Evolutionary conservation across 2,329 filamentous ascomycete species (phyloP), one percentile per base, ranked within the genome.

Genomic region (Talaromyces albobiverticillius): DNA sequence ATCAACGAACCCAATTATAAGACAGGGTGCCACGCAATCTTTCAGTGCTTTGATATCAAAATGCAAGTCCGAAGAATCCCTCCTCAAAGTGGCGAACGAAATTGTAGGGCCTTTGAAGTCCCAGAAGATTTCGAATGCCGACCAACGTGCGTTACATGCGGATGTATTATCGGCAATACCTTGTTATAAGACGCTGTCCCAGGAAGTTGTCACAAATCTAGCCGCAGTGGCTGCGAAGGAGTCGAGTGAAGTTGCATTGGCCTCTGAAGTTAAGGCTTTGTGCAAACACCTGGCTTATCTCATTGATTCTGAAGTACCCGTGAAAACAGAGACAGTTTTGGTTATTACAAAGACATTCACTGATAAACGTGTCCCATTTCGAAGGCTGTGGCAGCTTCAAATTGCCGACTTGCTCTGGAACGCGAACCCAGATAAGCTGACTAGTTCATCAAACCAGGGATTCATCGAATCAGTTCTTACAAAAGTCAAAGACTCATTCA

Each of bases 61-160:
- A 61, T 88, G 84, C 60, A 81, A 89, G 59, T 76, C 78, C 32
- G 71, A 78, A 5, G 69, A 76, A 3, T 71, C 79, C 4, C 73
- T 95, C 40, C 79, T 83, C 32, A 86, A 88, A 63, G 82, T 92
- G 41, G 79, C 85, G 2, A 86, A 90, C 57, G 92, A 97, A 68
- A 81, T 97, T 46, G 74, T 94, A 5, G 80, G 75, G 11, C 91
- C 91, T 1, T 73, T 99, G 56, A 96, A 92, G 69, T 79, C 85
- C 16, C 87, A 89, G 51, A 99, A 97, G 67, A 79, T 96, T 18
- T 82, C 91, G 3, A 86, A 87, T 51, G 85, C 89, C 14, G 94
- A 99, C 56, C 91, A 97, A 62, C 87, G 91, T 64, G 81, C 88
- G 3, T 76, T 92, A 2, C 86, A 96, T 71, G 86, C 90, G 4